Evolutionary conservation across 768 basidiomycete genomes (phyloP), one percentile per base, ranked within the genome.

Genomic region (Suillus subalutaceus): DNA sequence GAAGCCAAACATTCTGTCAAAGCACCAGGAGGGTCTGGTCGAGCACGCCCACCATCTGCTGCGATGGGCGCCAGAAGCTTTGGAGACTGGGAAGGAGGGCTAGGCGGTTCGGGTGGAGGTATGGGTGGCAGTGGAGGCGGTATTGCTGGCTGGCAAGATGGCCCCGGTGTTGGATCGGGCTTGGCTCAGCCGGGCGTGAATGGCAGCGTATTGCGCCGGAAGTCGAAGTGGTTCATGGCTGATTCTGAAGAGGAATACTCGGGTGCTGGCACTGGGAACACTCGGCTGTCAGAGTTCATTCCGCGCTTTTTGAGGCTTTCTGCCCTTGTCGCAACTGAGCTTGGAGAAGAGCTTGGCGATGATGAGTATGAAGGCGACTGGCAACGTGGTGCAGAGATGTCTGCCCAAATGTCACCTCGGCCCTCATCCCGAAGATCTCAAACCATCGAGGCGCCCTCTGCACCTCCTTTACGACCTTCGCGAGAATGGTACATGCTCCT

Each of bases 401-500:
- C 57, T 40, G 66, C 68, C 5, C 43, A 23, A 9, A 66, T 70
- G 1, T 68, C 71, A 26, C 67, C 76, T 26, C 64, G 53, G 2
- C 63, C 69, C 5, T 56, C 70, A 10, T 53, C 63, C 46, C 72
- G 72, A 30, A 71, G 74, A 63, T 64, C 75, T 43, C 78, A 75
- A 48, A 75, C 75, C 6, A 73, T 79, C 66, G 83, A 82, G 53
- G 81, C 80, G 6, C 72, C 77, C n/a, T 88, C 90, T 0, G 81
- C 80, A 6, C 72, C 78, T n/a, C 88, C 90, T 0, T 75, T 92
- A 41, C 81, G 83, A 2, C 93, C 93, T 0, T 89, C 92, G 35
- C 79, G 85, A 32, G 87, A 88, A 68, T 96, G 94, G 94, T 96
- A 94, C 75, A 83, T 90, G 78, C 82, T 96, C 15, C 81, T 94